Percentiles rank a stretch among this genome's conserved stretches.
Conservation (phyloP, 352 stramenopile genomes). For the Thalassiosira livingstoniorum region DNA sequence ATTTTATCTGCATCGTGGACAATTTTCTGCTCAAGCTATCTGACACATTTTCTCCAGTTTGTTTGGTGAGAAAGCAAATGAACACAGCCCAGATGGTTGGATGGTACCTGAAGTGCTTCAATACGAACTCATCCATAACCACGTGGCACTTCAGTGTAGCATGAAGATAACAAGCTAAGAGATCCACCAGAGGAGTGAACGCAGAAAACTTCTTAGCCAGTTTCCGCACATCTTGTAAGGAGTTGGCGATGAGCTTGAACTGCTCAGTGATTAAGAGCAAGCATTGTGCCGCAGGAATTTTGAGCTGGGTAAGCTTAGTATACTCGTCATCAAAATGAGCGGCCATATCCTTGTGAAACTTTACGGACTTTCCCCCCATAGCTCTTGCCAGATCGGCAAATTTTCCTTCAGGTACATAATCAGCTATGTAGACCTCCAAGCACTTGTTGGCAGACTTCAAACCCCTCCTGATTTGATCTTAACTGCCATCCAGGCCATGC, state of each 20-base stretch:
- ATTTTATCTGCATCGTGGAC: background rate
- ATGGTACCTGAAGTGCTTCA: background rate
- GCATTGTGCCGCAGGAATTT: too few relatives aligned
- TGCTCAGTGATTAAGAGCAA: too few relatives aligned
- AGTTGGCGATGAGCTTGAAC: background rate
- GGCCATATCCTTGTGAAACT: too few relatives aligned
- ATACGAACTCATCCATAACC: background rate
- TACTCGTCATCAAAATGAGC: too few relatives aligned
- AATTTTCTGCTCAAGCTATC: background rate
- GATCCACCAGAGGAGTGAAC: background rate
- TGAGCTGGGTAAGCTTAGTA: too few relatives aligned
- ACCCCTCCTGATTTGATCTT: too few relatives aligned
- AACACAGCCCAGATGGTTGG: slow-evolving; percentile 1
- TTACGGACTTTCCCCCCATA: too few relatives aligned
- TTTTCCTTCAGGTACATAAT: too few relatives aligned
- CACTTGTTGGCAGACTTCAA: too few relatives aligned
- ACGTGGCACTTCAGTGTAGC: background rate
- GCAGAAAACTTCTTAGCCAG: background rate
- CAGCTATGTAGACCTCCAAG: too few relatives aligned
- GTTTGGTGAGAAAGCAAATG: slow-evolving; percentile 21
- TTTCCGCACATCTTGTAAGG: background rate
- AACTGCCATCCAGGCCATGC: background rate
- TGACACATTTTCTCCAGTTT: slow-evolving; percentile 18
- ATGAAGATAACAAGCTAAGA: background rate
- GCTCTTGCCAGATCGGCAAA: too few relatives aligned